These are phyloP conservation scores for Tulasnella sp. DNA, from an alignment of 768 basidiomycete genomes.

Conservation along the genomic window DNA sequence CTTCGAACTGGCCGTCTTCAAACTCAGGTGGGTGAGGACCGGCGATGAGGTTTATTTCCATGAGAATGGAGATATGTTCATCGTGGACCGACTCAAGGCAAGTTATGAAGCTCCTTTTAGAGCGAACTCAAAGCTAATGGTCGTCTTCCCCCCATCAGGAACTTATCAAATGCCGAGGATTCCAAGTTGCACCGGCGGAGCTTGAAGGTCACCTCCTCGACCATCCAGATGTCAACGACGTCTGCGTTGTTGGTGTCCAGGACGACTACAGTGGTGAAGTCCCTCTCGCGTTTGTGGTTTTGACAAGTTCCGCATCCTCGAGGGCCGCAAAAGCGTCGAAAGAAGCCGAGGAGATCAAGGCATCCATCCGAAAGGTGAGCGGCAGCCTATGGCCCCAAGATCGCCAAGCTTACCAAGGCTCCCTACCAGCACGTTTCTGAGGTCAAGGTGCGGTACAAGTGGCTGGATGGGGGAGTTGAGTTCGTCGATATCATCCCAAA, in stretches of 20 bases:
- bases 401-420: neutral
- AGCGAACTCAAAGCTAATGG: neutral
- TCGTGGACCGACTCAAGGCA: constrained; percentile 64
- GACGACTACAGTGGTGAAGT: constrained; percentile 67
- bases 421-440: constrained; percentile 47
- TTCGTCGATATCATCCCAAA: constrained; percentile 55
- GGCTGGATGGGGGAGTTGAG: constrained; percentile 56
- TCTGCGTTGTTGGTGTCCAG: constrained; percentile 61
- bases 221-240: constrained; percentile 54
- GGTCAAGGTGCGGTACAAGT: constrained; percentile 56
- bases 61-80: constrained; percentile 53
- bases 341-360: constrained; percentile 44
- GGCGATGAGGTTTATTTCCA: constrained; percentile 62
- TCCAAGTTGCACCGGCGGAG: constrained; percentile 66
- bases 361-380: constrained; percentile 55
- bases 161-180: constrained; percentile 45
- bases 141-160: constrained; percentile 28
- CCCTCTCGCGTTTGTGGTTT: constrained; percentile 64
- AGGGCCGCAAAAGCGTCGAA: constrained; percentile 40
- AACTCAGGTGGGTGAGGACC: constrained; percentile 56
- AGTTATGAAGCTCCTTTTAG: neutral
- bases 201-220: constrained; percentile 52
- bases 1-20: neutral
- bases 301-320: constrained; percentile 43
- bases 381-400: constrained; percentile 21